Base-by-base conservation (phyloP, 2,329 filamentous ascomycete species). In the Aphanocladium album region DNA sequence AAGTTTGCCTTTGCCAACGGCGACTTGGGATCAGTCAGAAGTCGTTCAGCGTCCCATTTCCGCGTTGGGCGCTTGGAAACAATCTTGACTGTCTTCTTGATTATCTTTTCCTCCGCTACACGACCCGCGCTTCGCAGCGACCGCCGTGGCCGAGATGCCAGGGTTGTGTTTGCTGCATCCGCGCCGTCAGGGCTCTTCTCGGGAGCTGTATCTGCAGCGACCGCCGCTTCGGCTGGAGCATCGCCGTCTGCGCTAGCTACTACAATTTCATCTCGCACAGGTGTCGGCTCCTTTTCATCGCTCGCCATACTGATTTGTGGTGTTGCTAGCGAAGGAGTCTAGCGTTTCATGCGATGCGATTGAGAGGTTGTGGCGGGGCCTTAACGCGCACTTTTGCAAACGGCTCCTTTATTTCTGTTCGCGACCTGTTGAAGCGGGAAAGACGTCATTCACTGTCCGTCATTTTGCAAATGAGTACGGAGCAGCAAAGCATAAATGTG, bases 1-100 rank as follows among this genome's bases (percentile, higher is more conserved):
- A 78, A 63, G 59, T 77, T 73, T 6, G 73, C 73, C 17, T 65
- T 69, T 17, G 74, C 75, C 1, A 78, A 64, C 27, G 75, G 75
- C 2, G 76, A 78, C 30, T 72, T 76, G 1, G 69, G 63, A 50
- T 76, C 70, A 11, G 68, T 72, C 19, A 77, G 64, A 23, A 77
- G 70, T 17, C 67, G 72, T 16, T 74, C 71, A 3, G 70, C 63
- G 25, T 69, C 68, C 75, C 75, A 77, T 64, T 71, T 74, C 33
- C 60, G 41, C 33, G 30, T 43, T 3, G 58, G 25, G 5, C 58
- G 60, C 47, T 52, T 61, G 8, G 27, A 19, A 0, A 69, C 67
- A 61, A 71, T 76, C 58, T 67, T 69, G 7, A 61, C 54, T 3
- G 61, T n/a, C 21, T 65, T 67, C 37, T 63, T 70, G 11, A 67